These are phyloP conservation scores for Hypoxylon sp. DNA, from an alignment of 2,329 filamentous ascomycete species.

Conservation along the genomic window DNA sequence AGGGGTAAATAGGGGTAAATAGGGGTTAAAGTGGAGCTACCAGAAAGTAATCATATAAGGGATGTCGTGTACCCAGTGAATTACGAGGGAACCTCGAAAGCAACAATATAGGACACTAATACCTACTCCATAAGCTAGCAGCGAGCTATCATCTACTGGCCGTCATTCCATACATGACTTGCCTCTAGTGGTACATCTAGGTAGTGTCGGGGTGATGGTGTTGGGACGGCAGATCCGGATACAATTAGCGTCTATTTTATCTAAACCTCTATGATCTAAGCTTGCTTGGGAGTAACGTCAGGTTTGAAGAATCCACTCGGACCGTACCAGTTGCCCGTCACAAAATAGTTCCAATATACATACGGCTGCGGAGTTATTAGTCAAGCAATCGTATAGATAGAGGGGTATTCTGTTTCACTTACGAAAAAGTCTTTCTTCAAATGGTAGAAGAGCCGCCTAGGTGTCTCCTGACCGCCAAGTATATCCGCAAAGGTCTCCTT, in stretches of 20 bases:
- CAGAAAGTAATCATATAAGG: no score
- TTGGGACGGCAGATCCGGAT: not conserved
- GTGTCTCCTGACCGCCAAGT: slow-evolving; percentile 58
- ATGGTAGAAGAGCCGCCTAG: slow-evolving; percentile 58
- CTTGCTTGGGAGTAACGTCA: slow-evolving; percentile 29
- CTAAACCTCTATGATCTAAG: slow-evolving; percentile 6
- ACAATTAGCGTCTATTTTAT: not conserved
- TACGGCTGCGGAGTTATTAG: slow-evolving; percentile 46
- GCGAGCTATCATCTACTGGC: no score
- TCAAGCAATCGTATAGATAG: not conserved
- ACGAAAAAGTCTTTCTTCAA: slow-evolving; percentile 63
- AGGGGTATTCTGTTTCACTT: slow-evolving; percentile 35
- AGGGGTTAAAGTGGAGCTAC: not conserved
- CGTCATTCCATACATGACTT: no score
- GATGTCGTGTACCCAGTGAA: no score
- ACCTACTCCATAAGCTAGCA: no score
- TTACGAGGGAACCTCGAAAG: no score
- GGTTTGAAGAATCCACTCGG: slow-evolving; percentile 45
- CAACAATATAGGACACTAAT: no score
- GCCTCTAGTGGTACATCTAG: no score
- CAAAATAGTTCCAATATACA: slow-evolving; percentile 52
- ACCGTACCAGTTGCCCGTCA: slow-evolving; percentile 50
- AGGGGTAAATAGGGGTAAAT: no score
- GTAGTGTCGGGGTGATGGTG: not conserved
- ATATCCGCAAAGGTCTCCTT: slow-evolving; percentile 60